Conservation (phyloP, 371 early-diverging fungal genomes). For the Rhizopus sp. region DNA sequence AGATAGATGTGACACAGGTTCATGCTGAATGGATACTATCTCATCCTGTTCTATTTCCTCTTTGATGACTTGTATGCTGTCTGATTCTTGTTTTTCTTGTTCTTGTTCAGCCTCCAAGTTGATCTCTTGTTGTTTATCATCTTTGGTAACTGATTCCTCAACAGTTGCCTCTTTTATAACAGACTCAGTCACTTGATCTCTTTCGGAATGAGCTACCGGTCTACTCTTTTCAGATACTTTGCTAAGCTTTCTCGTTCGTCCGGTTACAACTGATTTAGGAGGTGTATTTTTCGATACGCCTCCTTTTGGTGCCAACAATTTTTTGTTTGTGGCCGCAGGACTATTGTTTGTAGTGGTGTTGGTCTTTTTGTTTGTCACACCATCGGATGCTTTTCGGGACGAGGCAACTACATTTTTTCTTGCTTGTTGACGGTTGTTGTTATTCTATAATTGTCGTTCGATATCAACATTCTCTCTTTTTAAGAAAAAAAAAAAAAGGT, state of each 20-base stretch:
- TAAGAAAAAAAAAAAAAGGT: too few relatives aligned
- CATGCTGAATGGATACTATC: background rate
- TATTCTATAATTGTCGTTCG: too few relatives aligned
- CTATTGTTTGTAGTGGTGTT: background rate
- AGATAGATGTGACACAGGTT: conserved; percentile 21
- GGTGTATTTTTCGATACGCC: conserved; percentile 30
- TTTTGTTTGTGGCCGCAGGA: conserved; percentile 4
- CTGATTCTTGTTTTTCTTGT: background rate
- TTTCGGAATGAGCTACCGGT: conserved; percentile 3
- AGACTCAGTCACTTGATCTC: background rate
- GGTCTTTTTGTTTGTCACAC: conserved; percentile 1
- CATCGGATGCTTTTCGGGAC: background rate
- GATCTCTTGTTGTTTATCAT: background rate
- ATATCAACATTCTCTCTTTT: too few relatives aligned
- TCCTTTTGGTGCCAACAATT: conserved; percentile 21
- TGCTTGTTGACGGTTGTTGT: background rate
- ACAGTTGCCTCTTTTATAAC: background rate
- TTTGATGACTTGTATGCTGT: background rate
- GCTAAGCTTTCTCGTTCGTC: conserved; percentile 24
- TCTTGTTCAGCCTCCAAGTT: background rate
- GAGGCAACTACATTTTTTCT: background rate
- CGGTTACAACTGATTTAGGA: conserved; percentile 26
- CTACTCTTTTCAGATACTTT: background rate
- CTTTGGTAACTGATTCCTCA: conserved; percentile 4
- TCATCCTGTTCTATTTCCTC: conserved; percentile 3